Conservation (phyloP, 208 protist genomes). For the Leishmania guyanensis region DNA sequence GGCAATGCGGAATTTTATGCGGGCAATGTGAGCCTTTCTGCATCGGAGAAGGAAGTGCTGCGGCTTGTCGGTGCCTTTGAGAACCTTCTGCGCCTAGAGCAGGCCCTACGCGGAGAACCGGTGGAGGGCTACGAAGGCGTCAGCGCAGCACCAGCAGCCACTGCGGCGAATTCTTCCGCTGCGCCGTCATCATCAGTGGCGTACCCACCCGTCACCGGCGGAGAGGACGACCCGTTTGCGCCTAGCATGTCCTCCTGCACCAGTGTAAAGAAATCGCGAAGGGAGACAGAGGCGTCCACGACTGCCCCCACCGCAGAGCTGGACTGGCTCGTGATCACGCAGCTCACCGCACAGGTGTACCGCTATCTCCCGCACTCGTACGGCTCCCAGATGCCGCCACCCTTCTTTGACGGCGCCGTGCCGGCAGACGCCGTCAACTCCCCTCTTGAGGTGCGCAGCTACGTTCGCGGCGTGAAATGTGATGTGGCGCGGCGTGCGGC, state of each 20-base stretch:
- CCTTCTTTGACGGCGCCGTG: constrained; percentile 46
- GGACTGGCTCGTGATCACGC: constrained; percentile 55
- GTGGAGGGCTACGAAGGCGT: constrained; percentile 21
- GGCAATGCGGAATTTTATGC: background rate
- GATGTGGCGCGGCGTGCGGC: constrained; percentile 40
- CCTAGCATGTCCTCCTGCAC: constrained; percentile 1
- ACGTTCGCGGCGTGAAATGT: constrained; percentile 51
- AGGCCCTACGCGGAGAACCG: constrained; percentile 16
- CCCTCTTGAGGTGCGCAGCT: constrained; percentile 31
- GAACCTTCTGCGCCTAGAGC: constrained; percentile 75
- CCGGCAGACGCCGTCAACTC: constrained; percentile 13
- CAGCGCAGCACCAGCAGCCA: background rate
- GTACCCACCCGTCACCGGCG: constrained; percentile 15
- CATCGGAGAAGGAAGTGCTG: constrained; percentile 51
- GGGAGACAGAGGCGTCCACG: background rate
- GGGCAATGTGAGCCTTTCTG: constrained; percentile 8
- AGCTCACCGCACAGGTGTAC: constrained; percentile 82
- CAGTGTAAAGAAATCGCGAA: constrained; percentile 12
- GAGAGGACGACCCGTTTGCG: background rate
- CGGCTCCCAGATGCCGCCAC: constrained; percentile 86
- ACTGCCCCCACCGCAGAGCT: constrained; percentile 6
- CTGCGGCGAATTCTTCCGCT: background rate
- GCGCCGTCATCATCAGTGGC: constrained; percentile 5
- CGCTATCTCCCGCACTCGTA: constrained; percentile 79
- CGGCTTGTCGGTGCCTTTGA: constrained; percentile 82